Conservation (phyloP, 75 land plant species). For the Sequoiadendron giganteum region DNA sequence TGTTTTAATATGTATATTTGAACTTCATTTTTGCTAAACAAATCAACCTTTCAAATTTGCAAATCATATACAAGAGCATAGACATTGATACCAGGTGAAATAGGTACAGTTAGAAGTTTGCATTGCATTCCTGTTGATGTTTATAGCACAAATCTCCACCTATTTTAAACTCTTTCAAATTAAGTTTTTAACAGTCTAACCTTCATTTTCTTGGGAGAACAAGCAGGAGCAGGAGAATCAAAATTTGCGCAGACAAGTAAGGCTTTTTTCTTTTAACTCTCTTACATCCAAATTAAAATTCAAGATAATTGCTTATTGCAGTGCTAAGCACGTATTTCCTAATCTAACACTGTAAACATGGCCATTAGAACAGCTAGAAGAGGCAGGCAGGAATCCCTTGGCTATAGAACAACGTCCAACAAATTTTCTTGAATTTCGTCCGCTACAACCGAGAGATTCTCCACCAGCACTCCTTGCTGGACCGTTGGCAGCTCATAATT, state of each 20-base stretch:
- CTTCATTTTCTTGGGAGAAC: neutral
- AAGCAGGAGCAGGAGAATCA: constrained; percentile 4
- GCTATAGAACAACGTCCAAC: neutral
- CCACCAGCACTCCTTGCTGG: neutral
- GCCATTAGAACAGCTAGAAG: neutral
- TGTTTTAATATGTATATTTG: neutral
- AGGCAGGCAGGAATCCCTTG: neutral
- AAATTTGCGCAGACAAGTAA: constrained; percentile 1
- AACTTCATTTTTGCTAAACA: too few relatives aligned
- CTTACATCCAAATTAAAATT: neutral
- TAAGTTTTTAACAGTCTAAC: neutral
- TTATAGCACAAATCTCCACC: neutral
- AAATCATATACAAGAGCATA: neutral
- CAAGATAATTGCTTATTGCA: neutral
- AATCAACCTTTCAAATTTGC: neutral
- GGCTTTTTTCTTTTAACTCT: neutral
- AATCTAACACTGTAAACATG: neutral
- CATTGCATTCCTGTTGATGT: neutral
- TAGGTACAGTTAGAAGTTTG: neutral
- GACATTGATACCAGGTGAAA: neutral
- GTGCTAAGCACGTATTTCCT: neutral
- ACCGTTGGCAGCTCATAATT: neutral
- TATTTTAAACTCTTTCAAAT: neutral
- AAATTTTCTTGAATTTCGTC: constrained; percentile 9
- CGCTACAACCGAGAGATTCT: neutral